Evolutionary conservation across 345 rosid species (phyloP).

Genomic region (Murraya paniculata): DNA sequence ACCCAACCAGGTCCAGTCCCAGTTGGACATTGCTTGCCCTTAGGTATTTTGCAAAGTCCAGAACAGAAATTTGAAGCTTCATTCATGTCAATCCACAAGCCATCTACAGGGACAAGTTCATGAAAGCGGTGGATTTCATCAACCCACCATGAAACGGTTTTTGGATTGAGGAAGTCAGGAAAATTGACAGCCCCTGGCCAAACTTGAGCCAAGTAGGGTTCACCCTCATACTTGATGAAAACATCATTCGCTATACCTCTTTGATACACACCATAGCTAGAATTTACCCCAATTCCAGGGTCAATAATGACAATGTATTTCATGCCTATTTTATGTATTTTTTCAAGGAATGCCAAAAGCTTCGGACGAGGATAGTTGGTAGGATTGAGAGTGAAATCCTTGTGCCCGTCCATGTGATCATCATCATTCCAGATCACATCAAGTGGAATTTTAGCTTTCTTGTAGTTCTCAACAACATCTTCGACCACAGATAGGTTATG

Average conservation of each 20-base stretch:
- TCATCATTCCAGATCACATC: slow-evolving; percentile 98
- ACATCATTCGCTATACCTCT: slow-evolving; percentile 81
- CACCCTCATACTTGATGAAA: slow-evolving; percentile 84
- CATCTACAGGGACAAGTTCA: slow-evolving; percentile 83
- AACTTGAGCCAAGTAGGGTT: slow-evolving; percentile 89
- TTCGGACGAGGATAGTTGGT: slow-evolving; percentile 64
- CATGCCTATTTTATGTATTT: slow-evolving; percentile 82
- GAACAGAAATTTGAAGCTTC: slow-evolving; percentile 92
- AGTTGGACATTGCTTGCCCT: slow-evolving; percentile 63
- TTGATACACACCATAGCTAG: slow-evolving; percentile 71
- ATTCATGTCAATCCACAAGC: slow-evolving; percentile 97
- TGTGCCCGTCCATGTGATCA: slow-evolving; percentile 95
- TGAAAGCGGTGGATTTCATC: slow-evolving; percentile 88
- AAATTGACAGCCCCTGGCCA: slow-evolving; percentile 98
- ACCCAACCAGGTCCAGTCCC: slow-evolving; percentile 92
- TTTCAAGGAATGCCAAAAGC: slow-evolving; percentile 79
- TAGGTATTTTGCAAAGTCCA: slow-evolving; percentile 69
- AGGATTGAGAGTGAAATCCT: slow-evolving; percentile 88
- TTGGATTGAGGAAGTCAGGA: slow-evolving; percentile 97
- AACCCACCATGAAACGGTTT: slow-evolving; percentile 89
- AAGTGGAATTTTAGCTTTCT: slow-evolving; percentile 80
- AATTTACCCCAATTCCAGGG: slow-evolving; percentile 78
- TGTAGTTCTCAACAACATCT: slow-evolving; percentile 87
- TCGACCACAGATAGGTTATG: slow-evolving; percentile 89
- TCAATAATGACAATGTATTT: slow-evolving; percentile 82